Base-by-base conservation (phyloP, 2,329 filamentous ascomycete genomes). In the Ilyonectria sp. region DNA sequence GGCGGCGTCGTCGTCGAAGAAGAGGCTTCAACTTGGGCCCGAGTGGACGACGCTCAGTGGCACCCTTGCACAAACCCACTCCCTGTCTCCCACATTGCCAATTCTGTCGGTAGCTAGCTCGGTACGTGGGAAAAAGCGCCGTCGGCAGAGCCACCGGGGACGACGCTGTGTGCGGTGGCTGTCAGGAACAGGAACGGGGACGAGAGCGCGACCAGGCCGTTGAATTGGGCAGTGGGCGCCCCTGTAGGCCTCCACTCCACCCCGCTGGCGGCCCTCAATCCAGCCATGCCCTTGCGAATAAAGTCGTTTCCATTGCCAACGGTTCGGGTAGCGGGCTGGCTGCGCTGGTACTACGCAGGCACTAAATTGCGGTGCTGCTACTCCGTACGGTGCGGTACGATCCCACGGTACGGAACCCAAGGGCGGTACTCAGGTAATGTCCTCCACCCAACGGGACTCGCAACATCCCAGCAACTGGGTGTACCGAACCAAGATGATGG, bases 81-180 rank as follows among this genome's bases (percentile, higher is more conserved):
- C 72, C 73, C 68, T 74, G 74, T 75, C 71, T 75, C 46, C 69
- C 74, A 75, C 73, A 75, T 74, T 68, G 50, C 58, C 65, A 54
- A 43, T 44, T 69, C 65, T 46, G 68, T 69, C 69, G 67, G 71
- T 46, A 68, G 60, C 56, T 65, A 47, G 60, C 49, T 68, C 70
- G 71, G 71, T 69, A 75, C 63, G 69, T 75, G 56, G 50, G 33
- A 29, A 29, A 37, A 66, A 43, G 37, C 54, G n/a, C 44, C 29
- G 31, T 63, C 68, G 66, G 65, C 62, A 67, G 56, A 65, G 63
- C 67, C 67, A 61, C 58, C 56, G 26, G 61, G 40, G 19, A 23
- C 40, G 17, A 35, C 37, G 26, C 35, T 43, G 43, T n/a, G 17
- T 52, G 26, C 15, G 50, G 50, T 46, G 55, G 47, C 58, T 66